phyloP scores from a whole-genome alignment of 768 basidiomycete species.

The Boletus sp. region DNA sequence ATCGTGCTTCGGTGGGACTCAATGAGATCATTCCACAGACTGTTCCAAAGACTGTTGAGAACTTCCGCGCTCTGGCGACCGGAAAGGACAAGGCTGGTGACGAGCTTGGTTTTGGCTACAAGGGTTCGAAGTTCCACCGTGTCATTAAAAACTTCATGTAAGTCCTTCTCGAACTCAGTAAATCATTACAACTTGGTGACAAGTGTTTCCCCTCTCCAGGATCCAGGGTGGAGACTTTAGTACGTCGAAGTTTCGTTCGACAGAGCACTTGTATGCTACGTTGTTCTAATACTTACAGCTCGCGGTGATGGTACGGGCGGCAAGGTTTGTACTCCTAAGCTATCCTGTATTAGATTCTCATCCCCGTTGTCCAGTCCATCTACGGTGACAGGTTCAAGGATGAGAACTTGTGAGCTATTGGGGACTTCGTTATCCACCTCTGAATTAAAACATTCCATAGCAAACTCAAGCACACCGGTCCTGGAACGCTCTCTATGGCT shows the following conservation, averaged over 20 bases:
- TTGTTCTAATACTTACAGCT: constrained; percentile 42
- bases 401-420: constrained; percentile 81
- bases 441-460: constrained; percentile 40
- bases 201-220: constrained; percentile 41
- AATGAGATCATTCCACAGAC: constrained; percentile 46
- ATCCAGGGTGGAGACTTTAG: constrained; percentile 99
- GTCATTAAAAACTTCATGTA: constrained; percentile 94
- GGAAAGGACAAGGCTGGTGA: constrained; percentile 66
- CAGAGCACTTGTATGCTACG: constrained; percentile 15
- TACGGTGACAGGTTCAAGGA: constrained; percentile 90
- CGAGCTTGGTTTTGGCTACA: constrained; percentile 85
- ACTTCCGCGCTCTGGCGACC: constrained; percentile 92
- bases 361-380: constrained; percentile 57
- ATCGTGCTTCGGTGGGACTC: not conserved
- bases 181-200: not conserved
- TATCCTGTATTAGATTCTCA: constrained; percentile 1
- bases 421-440: not conserved
- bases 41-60: constrained; percentile 95
- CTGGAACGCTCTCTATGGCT: constrained; percentile 91
- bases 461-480: constrained; percentile 91
- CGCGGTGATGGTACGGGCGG: constrained; percentile 88
- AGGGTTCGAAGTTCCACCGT: constrained; percentile 96
- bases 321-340: constrained; percentile 51
- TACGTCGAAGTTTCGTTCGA: constrained; percentile 39
- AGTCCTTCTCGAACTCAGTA: constrained; percentile 18